phyloP scores from a whole-genome alignment of 768 basidiomycete genomes.

The Sporobolomyces phaffii region DNA sequence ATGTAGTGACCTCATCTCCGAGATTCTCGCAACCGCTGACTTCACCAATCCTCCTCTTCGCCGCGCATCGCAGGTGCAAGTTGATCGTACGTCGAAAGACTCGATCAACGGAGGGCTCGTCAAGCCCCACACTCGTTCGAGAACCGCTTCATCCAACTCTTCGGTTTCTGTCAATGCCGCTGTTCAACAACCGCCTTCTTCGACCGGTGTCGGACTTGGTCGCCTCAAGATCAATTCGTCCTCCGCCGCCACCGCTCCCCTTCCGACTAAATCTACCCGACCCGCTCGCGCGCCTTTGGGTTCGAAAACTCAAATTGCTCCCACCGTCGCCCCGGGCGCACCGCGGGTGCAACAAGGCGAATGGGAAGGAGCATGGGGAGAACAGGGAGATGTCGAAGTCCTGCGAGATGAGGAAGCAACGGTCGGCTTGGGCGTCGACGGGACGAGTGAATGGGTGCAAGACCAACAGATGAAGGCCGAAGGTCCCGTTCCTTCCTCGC shows the following conservation, averaged over 20 bases:
- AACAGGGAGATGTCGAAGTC: background rate
- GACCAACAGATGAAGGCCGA: constrained; percentile 26
- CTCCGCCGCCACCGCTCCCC: background rate
- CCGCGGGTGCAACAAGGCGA: constrained; percentile 29
- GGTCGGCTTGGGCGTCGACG: constrained; percentile 18
- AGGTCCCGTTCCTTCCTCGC: background rate
- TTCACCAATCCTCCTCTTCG: background rate
- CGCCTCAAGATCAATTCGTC: constrained; percentile 28
- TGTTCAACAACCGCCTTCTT: constrained; percentile 25
- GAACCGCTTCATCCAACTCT: constrained; percentile 22
- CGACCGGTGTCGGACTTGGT: constrained; percentile 29
- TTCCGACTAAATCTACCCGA: background rate
- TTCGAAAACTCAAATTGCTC: background rate
- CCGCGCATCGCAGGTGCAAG: background rate
- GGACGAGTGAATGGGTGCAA: constrained; percentile 1
- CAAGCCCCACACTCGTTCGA: constrained; percentile 30
- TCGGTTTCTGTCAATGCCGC: background rate
- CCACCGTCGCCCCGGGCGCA: constrained; percentile 4
- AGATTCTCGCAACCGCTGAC: background rate
- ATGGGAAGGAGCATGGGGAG: constrained; percentile 18
- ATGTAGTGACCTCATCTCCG: background rate
- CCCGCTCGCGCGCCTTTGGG: constrained; percentile 1
- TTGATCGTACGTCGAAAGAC: constrained; percentile 30
- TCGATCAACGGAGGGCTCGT: background rate
- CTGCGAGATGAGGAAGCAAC: constrained; percentile 7